Base-by-base conservation (phyloP, 345 rosid species). In the Geranium rotundifolium region DNA sequence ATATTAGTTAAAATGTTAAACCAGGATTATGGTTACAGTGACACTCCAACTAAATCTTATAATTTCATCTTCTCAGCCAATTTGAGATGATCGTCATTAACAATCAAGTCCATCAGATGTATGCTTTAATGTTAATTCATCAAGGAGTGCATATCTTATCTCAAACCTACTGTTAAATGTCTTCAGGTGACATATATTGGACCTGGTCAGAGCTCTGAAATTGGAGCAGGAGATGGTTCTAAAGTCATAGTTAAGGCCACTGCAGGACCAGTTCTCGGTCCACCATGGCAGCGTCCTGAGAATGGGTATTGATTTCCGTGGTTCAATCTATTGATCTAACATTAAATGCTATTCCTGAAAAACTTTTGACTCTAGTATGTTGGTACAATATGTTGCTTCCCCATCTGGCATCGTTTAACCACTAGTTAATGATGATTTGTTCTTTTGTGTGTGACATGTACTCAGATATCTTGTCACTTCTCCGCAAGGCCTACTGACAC, bases 251-350 rank as follows among this genome's bases (percentile, higher is more conserved):
- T 89, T 60, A 65, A 78, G 72, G 98, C 91, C 20, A 86, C 91
- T 17, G 86, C 93, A 39, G 98, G 96, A 62, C 96, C 98, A 65
- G 76, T 92, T 58, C 80, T 89, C 0, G 98, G 98, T 75, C 98
- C 93, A 75, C 98, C 96, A 29, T 92, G 98, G 98, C 95, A 92
- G 77, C 88, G 88, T 19, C 98, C 96, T 49, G 98, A 89, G 79
- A 92, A 87, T 41, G 98, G 96, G 88, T 89, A 80, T 64, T 56
- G 56, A 30, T 50, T 15, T 64, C 58, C 16, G n/a, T 1, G 65
- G 30, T 63, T 58, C 62, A 59, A 16, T 31, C 41, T 66, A 34
- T 57, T 17, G 16, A 20, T 71, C 19, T 62, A 64, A 52, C 34
- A 37, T 59, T 18, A 62, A 65, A 18, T 59, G 59, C 61, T 19